These are phyloP conservation scores for Myrica gale DNA, from an alignment of 306 rosid species.

Conservation along the genomic window DNA sequence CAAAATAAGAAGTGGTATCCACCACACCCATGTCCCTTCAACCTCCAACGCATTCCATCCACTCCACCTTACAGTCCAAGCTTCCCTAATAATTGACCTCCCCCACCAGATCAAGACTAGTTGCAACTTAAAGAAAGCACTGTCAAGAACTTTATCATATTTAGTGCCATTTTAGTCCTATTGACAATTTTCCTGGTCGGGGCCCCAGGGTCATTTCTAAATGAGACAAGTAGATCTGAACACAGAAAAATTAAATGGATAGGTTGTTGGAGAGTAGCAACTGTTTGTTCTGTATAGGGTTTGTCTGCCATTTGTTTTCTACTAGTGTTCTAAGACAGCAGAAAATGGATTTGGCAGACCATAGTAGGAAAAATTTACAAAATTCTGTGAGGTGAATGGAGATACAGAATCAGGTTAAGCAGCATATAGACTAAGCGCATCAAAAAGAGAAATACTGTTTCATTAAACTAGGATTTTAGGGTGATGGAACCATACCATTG, in stretches of 20 bases:
- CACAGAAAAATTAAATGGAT: background rate
- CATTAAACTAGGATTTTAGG: background rate
- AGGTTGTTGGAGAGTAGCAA: background rate
- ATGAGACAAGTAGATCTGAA: background rate
- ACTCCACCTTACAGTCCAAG: background rate
- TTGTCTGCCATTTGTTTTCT: background rate
- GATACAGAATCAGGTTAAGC: background rate
- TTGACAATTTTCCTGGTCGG: background rate
- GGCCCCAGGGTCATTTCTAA: background rate
- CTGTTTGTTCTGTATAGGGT: background rate
- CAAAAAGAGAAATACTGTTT: background rate
- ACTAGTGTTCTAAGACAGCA: background rate
- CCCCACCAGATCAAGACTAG: background rate
- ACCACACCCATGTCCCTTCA: background rate
- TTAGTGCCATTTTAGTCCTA: background rate
- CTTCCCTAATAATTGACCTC: background rate
- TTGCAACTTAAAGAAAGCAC: background rate
- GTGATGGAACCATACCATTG: constrained; percentile 53
- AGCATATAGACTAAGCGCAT: background rate
- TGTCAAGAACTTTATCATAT: background rate
- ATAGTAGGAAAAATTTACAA: background rate
- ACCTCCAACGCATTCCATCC: constrained; percentile 1
- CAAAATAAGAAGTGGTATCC: background rate
- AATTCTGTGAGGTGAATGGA: background rate
- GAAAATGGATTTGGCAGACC: background rate